Base-by-base conservation (phyloP, 2,329 filamentous ascomycete genomes). In the Sarocladium strictum region DNA sequence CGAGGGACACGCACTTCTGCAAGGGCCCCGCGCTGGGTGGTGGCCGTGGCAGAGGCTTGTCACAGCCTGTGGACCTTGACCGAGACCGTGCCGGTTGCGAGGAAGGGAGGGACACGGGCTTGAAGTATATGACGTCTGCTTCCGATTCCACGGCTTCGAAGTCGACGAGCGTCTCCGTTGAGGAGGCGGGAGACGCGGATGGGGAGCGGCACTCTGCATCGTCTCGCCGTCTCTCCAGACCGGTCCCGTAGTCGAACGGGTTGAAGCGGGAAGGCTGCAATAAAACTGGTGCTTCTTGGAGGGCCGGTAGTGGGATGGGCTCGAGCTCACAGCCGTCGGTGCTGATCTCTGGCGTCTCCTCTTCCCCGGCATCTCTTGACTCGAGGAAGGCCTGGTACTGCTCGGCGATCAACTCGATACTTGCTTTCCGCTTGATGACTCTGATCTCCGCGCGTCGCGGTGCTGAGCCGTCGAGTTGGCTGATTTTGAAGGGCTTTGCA, bases 1-100 rank as follows among this genome's bases (percentile, higher is more conserved):
- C 68, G 2, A 83, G 68, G 53, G 79, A 72, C 9, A 80, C 64
- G 52, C 76, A 76, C 38, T 79, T 76, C 55, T 80, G 75, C 19
- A 81, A 64, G 45, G 75, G 51, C 26, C 40, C 47, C n/a, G 21
- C n/a, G 32, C 45, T 19, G 51, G 51, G 27, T 2, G 61, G 54
- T 5, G 47, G 47, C n/a, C 26, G 15, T 6, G 47, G 47, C 3
- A 51, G 27, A 33, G 47, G 47, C 27, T 51, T 51, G 47, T 51
- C 47, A 15, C 47, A 51, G 3, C 47, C 47, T 19, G 33, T 26
- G 19, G 47, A 51, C 11, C 11, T 29, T 33, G 47, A 51, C 14
- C 47, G 47, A 10, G 47, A 4, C 21, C 47, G 23, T 6, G n/a
- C 11, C 14, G 71, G 66, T 3, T 70, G 64, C 3, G 64, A 58